Conservation (phyloP, 2,329 filamentous ascomycete genomes). For the Colletotrichum noveboracense region DNA sequence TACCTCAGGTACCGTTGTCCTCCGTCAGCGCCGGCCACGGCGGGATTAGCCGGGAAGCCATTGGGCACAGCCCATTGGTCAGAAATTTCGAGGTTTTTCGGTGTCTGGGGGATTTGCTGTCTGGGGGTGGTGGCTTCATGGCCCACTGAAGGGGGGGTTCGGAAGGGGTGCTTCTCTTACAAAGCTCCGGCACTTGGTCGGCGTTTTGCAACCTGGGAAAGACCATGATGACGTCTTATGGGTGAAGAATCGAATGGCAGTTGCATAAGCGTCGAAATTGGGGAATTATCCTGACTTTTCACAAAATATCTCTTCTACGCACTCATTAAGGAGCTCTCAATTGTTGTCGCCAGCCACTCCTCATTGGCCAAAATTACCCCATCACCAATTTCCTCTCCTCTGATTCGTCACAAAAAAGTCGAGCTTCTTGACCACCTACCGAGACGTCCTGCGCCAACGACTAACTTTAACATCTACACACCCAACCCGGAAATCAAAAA, state of each 20-base stretch:
- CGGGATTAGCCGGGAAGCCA: slow-evolving; percentile 21
- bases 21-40: slow-evolving; percentile 13
- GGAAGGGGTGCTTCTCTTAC: background rate
- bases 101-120: background rate
- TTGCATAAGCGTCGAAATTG: background rate
- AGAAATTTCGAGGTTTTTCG: background rate
- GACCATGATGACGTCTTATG: background rate
- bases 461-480: background rate
- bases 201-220: background rate
- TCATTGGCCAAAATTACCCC: slow-evolving; percentile 9
- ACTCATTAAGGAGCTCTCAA: background rate
- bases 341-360: background rate
- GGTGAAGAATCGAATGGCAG: background rate
- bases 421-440: background rate
- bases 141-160: slow-evolving; percentile 9
- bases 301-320: background rate
- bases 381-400: background rate
- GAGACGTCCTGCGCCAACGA: background rate
- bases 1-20: slow-evolving; percentile 15
- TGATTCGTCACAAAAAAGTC: slow-evolving; percentile 13
- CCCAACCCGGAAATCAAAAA: slow-evolving; percentile 4
- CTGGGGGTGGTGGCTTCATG: slow-evolving; percentile 8
- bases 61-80: slow-evolving; percentile 4
- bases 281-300: background rate
- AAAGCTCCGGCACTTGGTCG: background rate